These are phyloP conservation scores for Termitomyces sp. DNA, from an alignment of 768 basidiomycete genomes.

Conservation along the genomic window DNA sequence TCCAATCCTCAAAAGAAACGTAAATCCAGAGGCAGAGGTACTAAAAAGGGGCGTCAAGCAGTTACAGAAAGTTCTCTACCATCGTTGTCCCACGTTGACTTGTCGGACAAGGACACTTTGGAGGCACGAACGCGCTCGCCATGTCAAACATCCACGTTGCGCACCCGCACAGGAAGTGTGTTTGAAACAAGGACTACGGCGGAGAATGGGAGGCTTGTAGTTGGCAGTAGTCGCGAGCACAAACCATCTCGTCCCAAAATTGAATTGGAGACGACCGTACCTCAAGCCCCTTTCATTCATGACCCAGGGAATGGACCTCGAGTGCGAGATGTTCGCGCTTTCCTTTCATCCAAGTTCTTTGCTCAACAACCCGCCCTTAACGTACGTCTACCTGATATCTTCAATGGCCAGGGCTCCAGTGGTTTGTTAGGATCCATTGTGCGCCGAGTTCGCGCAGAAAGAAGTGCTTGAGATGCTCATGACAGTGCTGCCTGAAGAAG, in stretches of 20 bases:
- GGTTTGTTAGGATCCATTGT: conserved; percentile 45
- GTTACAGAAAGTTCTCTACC: conserved; percentile 4
- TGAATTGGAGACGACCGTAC: conserved; percentile 8
- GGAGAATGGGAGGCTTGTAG: background rate
- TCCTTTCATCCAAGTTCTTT: conserved; percentile 58
- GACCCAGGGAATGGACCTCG: conserved; percentile 80
- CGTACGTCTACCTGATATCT: conserved; percentile 17
- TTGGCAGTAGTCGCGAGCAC: background rate
- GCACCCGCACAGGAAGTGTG: background rate
- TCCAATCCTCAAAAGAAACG: conserved; percentile 46
- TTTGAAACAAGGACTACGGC: background rate
- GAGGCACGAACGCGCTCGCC: background rate
- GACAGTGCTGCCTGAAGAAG: conserved; percentile 66
- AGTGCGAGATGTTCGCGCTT: conserved; percentile 60
- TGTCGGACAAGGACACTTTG: conserved; percentile 11
- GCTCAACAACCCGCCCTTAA: conserved; percentile 58
- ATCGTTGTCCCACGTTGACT: background rate
- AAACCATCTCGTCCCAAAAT: background rate
- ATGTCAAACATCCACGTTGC: background rate
- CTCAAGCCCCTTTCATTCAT: conserved; percentile 56
- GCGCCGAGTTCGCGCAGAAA: conserved; percentile 71
- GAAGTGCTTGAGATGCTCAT: conserved; percentile 72
- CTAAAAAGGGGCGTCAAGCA: conserved; percentile 24
- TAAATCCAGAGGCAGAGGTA: conserved; percentile 30
- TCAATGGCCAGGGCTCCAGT: background rate